Evolutionary conservation across 2,329 filamentous ascomycete genomes (phyloP).

Genomic region (Venturia asperata): DNA sequence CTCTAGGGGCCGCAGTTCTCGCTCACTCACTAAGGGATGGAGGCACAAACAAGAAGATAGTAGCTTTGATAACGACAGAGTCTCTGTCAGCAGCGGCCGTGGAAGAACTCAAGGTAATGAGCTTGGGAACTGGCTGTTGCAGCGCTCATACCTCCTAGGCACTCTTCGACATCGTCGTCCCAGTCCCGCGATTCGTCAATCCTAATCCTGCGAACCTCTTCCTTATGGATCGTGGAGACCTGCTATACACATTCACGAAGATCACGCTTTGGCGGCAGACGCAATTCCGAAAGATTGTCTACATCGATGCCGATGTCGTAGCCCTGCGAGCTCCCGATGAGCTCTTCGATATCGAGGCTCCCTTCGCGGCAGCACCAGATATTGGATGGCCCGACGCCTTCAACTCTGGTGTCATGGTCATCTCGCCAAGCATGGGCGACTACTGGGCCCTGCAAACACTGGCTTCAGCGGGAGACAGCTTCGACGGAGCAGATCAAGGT

Average conservation of each 20-base stretch:
- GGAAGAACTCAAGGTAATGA: constrained; percentile 66
- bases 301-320: constrained; percentile 91
- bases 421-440: constrained; percentile 78
- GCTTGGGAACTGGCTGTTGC: neutral
- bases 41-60: constrained; percentile 78
- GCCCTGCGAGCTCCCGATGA: constrained; percentile 86
- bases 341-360: constrained; percentile 62
- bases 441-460: constrained; percentile 79
- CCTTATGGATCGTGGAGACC: constrained; percentile 84
- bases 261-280: constrained; percentile 88
- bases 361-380: constrained; percentile 73
- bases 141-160: constrained; percentile 42
- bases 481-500: constrained; percentile 95
- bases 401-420: constrained; percentile 94
- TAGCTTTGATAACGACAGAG: constrained; percentile 74
- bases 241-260: constrained; percentile 93
- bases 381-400: constrained; percentile 98
- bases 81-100: constrained; percentile 68
- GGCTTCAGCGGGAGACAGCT: constrained; percentile 81
- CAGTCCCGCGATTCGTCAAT: constrained; percentile 74
- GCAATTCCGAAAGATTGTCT: constrained; percentile 87
- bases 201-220: constrained; percentile 71
- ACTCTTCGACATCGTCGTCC: constrained; percentile 82
- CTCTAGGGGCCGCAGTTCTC: constrained; percentile 77
- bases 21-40: constrained; percentile 91